Percentiles rank a stretch among this genome's conserved stretches.
Conservation (phyloP, 1,139 yeast species). For the Yamadazyma membranifaciens region DNA sequence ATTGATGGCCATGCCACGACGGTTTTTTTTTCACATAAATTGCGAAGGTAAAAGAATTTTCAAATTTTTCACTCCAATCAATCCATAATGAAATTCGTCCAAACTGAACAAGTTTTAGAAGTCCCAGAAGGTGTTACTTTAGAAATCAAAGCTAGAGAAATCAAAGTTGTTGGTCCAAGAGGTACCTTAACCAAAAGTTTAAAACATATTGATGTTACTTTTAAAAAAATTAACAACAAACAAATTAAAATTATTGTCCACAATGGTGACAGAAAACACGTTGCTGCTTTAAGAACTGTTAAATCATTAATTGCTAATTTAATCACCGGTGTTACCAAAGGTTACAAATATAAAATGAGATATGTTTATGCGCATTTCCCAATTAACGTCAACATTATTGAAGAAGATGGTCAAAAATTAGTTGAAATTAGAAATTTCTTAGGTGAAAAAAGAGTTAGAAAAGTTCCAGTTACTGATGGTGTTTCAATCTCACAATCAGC, state of each 20-base stretch:
- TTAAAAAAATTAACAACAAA: conserved; percentile 68
- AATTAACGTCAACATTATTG: conserved; percentile 89
- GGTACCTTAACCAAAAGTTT: conserved; percentile 91
- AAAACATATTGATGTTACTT: conserved; percentile 93
- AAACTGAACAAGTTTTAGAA: conserved; percentile 87
- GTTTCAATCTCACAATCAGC: conserved; percentile 80
- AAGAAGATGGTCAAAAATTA: conserved; percentile 68
- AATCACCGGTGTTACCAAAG: conserved; percentile 98
- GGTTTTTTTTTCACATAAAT: not conserved
- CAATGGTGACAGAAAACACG: conserved; percentile 99
- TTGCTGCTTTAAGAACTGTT: conserved; percentile 98
- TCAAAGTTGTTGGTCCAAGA: conserved; percentile 97
- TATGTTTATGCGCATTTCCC: conserved; percentile 99
- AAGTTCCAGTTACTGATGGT: conserved; percentile 82
- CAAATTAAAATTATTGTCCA: conserved; percentile 88
- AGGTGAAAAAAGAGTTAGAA: conserved; percentile 97
- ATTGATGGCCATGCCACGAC: not conserved
- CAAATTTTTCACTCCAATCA: conserved; percentile 3
- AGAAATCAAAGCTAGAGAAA: conserved; percentile 85
- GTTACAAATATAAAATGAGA: conserved; percentile 98
- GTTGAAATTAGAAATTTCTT: conserved; percentile 99
- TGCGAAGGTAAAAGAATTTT: conserved; percentile 2
- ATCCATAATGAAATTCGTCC: conserved; percentile 79
- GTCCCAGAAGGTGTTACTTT: conserved; percentile 95
- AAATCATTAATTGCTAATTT: conserved; percentile 91